Evolutionary conservation across 2,329 filamentous ascomycete genomes (phyloP).

Genomic region (Aspergillus pseudoglaucus): DNA sequence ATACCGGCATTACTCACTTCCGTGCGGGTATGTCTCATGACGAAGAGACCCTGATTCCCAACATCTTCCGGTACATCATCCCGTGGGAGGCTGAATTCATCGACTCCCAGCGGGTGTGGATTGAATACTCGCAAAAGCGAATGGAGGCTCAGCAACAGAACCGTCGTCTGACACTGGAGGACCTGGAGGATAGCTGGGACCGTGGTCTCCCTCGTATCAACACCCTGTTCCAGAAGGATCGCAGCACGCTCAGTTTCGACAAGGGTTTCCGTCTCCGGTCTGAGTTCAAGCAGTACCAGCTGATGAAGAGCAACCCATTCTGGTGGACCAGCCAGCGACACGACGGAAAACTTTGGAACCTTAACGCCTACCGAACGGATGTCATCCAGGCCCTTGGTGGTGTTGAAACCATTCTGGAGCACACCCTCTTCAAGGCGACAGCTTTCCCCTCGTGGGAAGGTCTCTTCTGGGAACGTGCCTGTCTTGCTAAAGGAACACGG

Average conservation of each 20-base stretch:
- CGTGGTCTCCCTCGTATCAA: conserved; percentile 96
- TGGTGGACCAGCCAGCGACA: conserved; percentile 99
- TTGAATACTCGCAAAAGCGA: conserved; percentile 96
- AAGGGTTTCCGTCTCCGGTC: conserved; percentile 94
- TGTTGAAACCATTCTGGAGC: conserved; percentile 96
- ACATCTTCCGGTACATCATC: conserved; percentile 99
- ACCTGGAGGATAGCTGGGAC: conserved; percentile 97
- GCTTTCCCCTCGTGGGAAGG: conserved; percentile 97
- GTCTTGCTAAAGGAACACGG: conserved; percentile 40
- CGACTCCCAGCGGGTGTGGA: conserved; percentile 98
- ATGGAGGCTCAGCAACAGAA: conserved; percentile 97
- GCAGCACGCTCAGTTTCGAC: conserved; percentile 94
- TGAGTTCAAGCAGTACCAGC: conserved; percentile 96
- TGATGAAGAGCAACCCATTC: conserved; percentile 99
- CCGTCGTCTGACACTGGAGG: conserved; percentile 84
- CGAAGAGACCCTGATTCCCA: conserved; percentile 94
- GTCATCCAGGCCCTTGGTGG: conserved; percentile 93
- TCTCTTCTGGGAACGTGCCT: conserved; percentile 76
- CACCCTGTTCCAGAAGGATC: conserved; percentile 96
- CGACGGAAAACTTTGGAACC: conserved; percentile 94
- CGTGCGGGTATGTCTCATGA: conserved; percentile 97
- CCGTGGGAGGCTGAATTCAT: conserved; percentile 99
- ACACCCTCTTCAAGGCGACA: conserved; percentile 93
- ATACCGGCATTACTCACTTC: conserved; percentile 94
- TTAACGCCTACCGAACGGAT: conserved; percentile 93